Evolutionary conservation across 495 filamentous ascomycete genomes (phyloP).

Genomic region (Lineolata rhizophorae): DNA sequence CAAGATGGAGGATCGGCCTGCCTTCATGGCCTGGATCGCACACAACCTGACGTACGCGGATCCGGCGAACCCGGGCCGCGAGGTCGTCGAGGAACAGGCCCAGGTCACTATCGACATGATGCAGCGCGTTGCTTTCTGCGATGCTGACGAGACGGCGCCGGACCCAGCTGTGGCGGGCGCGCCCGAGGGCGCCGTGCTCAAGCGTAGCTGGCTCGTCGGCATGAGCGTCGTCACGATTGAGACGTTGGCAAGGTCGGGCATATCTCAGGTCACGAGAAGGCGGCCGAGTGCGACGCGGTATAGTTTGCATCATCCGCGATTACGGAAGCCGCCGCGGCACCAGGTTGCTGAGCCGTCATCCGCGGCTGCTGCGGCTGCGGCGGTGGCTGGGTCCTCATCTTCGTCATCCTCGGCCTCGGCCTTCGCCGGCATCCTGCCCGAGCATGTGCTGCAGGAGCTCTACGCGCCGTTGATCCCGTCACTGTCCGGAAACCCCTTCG

Average conservation of each 20-base stretch:
- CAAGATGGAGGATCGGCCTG: slow-evolving; percentile 59
- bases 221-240: slow-evolving; percentile 75
- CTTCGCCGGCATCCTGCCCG: slow-evolving; percentile 41
- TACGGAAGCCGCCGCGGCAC: too few species aligned
- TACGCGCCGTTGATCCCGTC: slow-evolving; percentile 29
- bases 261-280: slow-evolving; percentile 60
- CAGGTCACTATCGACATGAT: slow-evolving; percentile 90
- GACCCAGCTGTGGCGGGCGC: slow-evolving; percentile 39
- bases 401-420: slow-evolving; percentile 29
- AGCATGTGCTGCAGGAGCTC: slow-evolving; percentile 65
- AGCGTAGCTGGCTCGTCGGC: slow-evolving; percentile 69
- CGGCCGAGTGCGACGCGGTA: too few species aligned
- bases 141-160: slow-evolving; percentile 47
- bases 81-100: slow-evolving; percentile 74
- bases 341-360: too few species aligned
- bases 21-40: slow-evolving; percentile 80
- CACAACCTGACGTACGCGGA: slow-evolving; percentile 60
- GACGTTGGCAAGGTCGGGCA: slow-evolving; percentile 47
- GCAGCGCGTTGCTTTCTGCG: slow-evolving; percentile 73
- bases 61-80: slow-evolving; percentile 33
- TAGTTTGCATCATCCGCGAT: too few species aligned
- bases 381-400: slow-evolving; percentile 48
- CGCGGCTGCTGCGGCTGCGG: too few species aligned
- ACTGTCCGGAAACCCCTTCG: background rate
- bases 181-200: slow-evolving; percentile 41